A percentile compares a stretch with the other conserved stretches of the same genome.
phyloP scores from a whole-genome alignment of 768 basidiomycete genomes.

The Hericium erinaceus region DNA sequence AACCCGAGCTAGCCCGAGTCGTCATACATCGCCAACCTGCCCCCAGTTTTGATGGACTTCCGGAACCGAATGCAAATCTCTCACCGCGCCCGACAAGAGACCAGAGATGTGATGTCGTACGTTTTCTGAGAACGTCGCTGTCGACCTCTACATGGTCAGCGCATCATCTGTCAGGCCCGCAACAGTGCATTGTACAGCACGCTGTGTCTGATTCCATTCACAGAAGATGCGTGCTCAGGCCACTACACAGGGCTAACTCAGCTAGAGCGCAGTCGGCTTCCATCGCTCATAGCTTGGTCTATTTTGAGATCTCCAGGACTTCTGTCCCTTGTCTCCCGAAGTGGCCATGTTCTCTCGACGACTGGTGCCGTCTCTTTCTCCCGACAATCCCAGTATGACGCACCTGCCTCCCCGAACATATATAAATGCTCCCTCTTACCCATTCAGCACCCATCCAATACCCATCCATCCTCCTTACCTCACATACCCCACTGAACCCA shows the following conservation, averaged over 20 bases:
- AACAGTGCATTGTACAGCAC: not conserved
- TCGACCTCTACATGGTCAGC: not conserved
- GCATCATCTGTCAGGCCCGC: not conserved
- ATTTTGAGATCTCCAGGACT: not conserved
- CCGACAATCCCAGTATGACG: not conserved
- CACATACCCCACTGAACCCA: not conserved
- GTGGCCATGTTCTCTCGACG: not conserved
- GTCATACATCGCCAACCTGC: not conserved
- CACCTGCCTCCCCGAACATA: conserved; percentile 1
- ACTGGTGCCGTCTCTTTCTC: not conserved
- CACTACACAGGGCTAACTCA: not conserved
- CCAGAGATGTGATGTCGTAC: not conserved
- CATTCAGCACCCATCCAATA: not conserved
- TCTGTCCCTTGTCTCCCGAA: not conserved
- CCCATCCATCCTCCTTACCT: not conserved
- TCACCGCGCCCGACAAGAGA: not conserved
- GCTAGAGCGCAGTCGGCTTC: not conserved
- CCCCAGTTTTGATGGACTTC: not conserved
- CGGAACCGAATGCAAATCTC: not conserved
- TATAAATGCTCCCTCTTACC: not conserved
- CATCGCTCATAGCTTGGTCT: not conserved
- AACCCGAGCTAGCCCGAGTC: not conserved
- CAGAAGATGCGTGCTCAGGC: not conserved
- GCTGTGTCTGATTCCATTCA: not conserved
- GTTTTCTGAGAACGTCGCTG: not conserved